Evolutionary conservation across 192 early-diverging fungal species (phyloP).

Genomic region (Backusella circina): DNA sequence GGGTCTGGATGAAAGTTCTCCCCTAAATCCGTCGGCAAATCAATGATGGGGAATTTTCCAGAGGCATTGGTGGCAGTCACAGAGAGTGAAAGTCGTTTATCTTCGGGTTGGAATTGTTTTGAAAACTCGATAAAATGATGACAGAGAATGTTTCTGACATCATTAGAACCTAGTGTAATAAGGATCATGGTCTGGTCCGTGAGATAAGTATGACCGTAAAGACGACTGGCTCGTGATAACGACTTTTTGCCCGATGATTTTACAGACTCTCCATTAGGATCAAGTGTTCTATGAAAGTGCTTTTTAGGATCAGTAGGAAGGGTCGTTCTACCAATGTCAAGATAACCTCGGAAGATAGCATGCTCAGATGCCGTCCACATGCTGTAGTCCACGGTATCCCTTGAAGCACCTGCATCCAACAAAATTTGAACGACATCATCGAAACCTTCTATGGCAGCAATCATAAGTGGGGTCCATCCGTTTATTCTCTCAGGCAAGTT

Average conservation of each 20-base stretch:
- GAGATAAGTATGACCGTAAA: conserved; percentile 62
- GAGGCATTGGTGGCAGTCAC: conserved; percentile 55
- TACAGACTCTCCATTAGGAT: neutral
- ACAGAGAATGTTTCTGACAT: conserved; percentile 37
- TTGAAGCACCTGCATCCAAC: conserved; percentile 51
- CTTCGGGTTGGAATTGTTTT: conserved; percentile 38
- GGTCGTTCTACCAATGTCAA: conserved; percentile 43
- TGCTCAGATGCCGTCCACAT: conserved; percentile 61
- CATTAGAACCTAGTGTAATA: conserved; percentile 59
- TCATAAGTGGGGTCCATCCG: conserved; percentile 57
- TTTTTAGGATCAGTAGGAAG: conserved; percentile 14
- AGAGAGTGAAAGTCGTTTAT: conserved; percentile 42
- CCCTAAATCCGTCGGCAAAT: conserved; percentile 46
- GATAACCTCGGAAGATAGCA: conserved; percentile 56
- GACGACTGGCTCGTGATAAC: conserved; percentile 37
- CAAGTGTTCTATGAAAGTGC: neutral
- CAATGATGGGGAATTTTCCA: conserved; percentile 50
- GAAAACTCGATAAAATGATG: conserved; percentile 21
- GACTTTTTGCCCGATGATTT: neutral
- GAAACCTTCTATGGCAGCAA: conserved; percentile 64
- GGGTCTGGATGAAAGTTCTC: conserved; percentile 42
- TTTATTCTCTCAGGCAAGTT: conserved; percentile 50
- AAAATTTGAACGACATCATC: conserved; percentile 45
- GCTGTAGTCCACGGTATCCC: conserved; percentile 39
- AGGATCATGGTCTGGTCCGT: conserved; percentile 56